phyloP scores from a whole-genome alignment of 805 yeast genomes.

The Cyberlindnera mycetangii region DNA sequence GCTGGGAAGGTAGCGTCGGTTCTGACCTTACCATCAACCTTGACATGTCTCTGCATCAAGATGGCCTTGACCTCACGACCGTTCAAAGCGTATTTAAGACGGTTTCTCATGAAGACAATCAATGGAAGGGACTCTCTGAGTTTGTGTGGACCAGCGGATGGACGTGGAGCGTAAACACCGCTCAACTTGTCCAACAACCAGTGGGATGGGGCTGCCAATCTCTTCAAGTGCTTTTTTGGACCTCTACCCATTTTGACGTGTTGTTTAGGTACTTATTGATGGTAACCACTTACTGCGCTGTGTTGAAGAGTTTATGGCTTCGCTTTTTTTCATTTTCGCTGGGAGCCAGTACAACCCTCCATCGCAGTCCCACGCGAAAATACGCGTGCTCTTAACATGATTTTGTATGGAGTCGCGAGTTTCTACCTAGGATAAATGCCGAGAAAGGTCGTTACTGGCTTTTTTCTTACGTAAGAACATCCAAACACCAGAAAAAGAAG shows the following conservation, averaged over 20 bases:
- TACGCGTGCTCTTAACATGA: conserved; percentile 6
- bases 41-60: conserved; percentile 96
- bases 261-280: conserved; percentile 8
- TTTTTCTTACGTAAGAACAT: not conserved
- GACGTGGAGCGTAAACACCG: conserved; percentile 99
- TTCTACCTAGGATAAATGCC: not conserved
- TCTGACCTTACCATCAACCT: conserved; percentile 99
- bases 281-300: not conserved
- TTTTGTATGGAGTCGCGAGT: not conserved
- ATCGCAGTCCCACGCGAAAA: conserved; percentile 8
- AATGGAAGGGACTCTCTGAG: conserved; percentile 97
- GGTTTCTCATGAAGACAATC: conserved; percentile 95
- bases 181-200: conserved; percentile 99
- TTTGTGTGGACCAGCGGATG: conserved; percentile 99
- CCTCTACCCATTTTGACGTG: conserved; percentile 32
- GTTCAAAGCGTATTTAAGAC: conserved; percentile 97
- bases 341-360: not conserved
- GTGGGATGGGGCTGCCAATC: conserved; percentile 99
- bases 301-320: conserved; percentile 14
- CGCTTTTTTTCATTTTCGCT: conserved; percentile 18
- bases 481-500: not conserved
- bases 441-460: not conserved
- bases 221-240: conserved; percentile 94
- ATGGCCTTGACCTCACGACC: conserved; percentile 99
- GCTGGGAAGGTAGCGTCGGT: conserved; percentile 98